These are phyloP conservation scores for Paratinospora sagittata DNA, from an alignment of 164 flowering plant species.

Conservation along the genomic window DNA sequence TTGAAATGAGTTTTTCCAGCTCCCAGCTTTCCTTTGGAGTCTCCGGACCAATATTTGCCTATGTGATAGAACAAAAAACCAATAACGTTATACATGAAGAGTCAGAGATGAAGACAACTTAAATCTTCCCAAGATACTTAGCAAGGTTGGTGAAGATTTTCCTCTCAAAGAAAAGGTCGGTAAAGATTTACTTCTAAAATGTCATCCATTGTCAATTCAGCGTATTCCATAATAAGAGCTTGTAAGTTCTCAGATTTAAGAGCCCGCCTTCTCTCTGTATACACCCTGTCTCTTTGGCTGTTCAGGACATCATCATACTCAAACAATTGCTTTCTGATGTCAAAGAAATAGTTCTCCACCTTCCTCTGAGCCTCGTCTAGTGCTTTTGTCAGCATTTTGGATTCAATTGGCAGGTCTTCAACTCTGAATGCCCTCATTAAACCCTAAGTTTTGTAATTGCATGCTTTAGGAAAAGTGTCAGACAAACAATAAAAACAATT, in stretches of 20 bases:
- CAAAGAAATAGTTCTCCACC: constrained; percentile 97
- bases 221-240: constrained; percentile 86
- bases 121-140: not conserved
- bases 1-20: constrained; percentile 81
- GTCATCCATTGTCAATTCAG: constrained; percentile 98
- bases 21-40: constrained; percentile 90
- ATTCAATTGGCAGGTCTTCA: constrained; percentile 96
- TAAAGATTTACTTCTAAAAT: constrained; percentile 65
- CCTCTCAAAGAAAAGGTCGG: too few relatives aligned
- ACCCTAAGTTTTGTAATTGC: constrained; percentile 46
- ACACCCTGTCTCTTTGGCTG: constrained; percentile 98
- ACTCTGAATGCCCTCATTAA: constrained; percentile 97
- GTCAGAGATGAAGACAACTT: not conserved
- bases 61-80: not conserved
- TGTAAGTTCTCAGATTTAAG: constrained; percentile 79
- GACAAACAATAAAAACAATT: not conserved
- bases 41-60: constrained; percentile 94
- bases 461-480: not conserved
- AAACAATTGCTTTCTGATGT: constrained; percentile 88
- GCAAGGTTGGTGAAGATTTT: not conserved
- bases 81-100: not conserved
- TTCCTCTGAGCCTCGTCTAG: constrained; percentile 97
- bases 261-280: constrained; percentile 95
- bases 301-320: constrained; percentile 96
- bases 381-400: constrained; percentile 93